A percentile compares a stretch with the other conserved stretches of the same genome.
These are phyloP conservation scores for Fusarium sacchari DNA, from an alignment of 2,329 filamentous ascomycete species.

Conservation along the genomic window DNA sequence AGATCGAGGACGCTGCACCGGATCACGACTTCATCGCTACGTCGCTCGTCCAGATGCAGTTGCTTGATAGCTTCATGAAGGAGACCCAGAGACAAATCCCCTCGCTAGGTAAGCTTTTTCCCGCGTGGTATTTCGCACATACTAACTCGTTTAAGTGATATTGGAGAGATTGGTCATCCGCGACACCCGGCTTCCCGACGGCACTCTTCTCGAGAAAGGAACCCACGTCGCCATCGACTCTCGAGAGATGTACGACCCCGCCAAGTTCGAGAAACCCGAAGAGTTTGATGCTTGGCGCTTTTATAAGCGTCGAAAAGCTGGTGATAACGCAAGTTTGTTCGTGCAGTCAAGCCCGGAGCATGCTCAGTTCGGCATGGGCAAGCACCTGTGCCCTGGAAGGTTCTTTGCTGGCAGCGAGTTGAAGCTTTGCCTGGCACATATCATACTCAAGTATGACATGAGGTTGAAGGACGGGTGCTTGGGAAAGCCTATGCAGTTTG, in stretches of 20 bases:
- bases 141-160: neutral
- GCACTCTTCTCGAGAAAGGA: neutral
- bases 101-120: accelerated
- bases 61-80: neutral
- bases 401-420: neutral
- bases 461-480: neutral
- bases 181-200: neutral
- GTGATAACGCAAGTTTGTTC: neutral
- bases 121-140: accelerated
- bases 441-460: neutral
- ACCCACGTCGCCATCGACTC: neutral
- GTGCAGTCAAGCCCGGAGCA: neutral
- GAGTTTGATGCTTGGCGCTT: neutral
- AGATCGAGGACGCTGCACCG: neutral
- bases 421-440: neutral
- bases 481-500: neutral
- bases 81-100: neutral
- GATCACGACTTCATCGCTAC: neutral
- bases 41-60: neutral
- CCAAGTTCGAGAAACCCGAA: accelerated
- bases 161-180: neutral
- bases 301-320: neutral
- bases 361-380: neutral
- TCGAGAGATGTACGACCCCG: neutral
- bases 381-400: neutral